Percentiles rank a stretch among this genome's conserved stretches.
Conservation (phyloP, 1,284 basidiomycete genomes). For the Pseudomicrostroma phylloplanum region DNA sequence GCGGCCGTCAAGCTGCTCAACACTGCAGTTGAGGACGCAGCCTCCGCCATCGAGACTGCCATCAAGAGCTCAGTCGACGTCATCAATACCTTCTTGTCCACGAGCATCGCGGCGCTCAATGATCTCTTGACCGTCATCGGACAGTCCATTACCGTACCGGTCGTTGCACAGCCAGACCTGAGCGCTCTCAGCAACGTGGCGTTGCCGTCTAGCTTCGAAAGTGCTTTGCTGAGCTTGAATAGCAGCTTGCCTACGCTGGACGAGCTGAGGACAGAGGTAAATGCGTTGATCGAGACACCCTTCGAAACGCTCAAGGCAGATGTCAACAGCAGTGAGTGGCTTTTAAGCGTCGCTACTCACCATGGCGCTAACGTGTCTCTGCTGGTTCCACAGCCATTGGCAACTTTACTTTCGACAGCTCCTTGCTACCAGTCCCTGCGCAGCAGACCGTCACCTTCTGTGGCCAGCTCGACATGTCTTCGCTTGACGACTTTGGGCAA, state of each 20-base stretch:
- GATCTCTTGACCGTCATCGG: conserved; percentile 28
- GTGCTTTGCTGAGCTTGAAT: conserved; percentile 33
- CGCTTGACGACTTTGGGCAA: conserved; percentile 27
- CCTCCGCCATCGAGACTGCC: conserved; percentile 63
- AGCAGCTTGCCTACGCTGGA: conserved; percentile 69
- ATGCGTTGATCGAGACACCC: conserved; percentile 52
- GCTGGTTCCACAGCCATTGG: conserved; percentile 13
- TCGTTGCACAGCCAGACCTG: conserved; percentile 34
- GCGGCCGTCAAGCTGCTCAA: conserved; percentile 63
- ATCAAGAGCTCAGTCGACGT: conserved; percentile 55
- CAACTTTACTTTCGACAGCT: conserved; percentile 25
- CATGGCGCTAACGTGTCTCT: not conserved
- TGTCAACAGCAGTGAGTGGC: conserved; percentile 25
- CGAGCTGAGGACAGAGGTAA: conserved; percentile 67
- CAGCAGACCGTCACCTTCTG: conserved; percentile 26
- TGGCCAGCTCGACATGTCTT: conserved; percentile 23
- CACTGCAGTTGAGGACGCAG: conserved; percentile 67
- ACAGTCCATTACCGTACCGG: conserved; percentile 22
- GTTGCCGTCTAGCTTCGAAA: conserved; percentile 71
- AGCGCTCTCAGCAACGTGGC: conserved; percentile 70
- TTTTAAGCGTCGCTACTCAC: not conserved
- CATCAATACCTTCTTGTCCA: conserved; percentile 25
- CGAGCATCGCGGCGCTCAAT: conserved; percentile 26
- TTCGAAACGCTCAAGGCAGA: conserved; percentile 30
- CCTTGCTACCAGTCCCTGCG: conserved; percentile 23